Base-by-base conservation (phyloP, 176 grass and related monocot species). In the Tillandsia fasciculata region DNA sequence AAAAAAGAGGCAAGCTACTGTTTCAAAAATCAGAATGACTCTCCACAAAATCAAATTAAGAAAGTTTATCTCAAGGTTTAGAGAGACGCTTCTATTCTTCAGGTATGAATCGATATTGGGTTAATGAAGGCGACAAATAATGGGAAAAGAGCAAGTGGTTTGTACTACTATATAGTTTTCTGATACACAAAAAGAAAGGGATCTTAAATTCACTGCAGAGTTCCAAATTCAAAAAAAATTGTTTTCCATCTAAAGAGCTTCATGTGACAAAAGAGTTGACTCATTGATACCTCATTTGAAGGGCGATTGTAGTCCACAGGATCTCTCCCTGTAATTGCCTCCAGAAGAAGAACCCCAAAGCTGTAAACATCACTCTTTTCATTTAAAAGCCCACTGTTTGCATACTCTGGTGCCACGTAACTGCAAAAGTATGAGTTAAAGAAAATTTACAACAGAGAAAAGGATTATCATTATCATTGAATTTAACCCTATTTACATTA, bases 281-380 rank as follows among this genome's bases (percentile, higher is more conserved):
- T 28, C 69, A 22, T 51, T 56, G 64, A 75, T 92, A 96, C 92
- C 92, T 96, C 92, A 85, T 87, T 89, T 80, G 83, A 52, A 29
- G 88, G 79, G 22, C 88, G 83, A 17, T 85, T 81, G 74, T 96
- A 96, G 66, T 96, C 92, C 27, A 96, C 80, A 75, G 92, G 92
- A 80, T 96, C 86, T 86, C 92, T 85, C 64, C 92, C 92, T 24
- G 92, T 96, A 80, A 96, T 96, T 80, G 86, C 92, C 82, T 96
- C 92, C 63, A 96, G 80, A 61, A 96, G 77, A 84, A 96, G 83
- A 71, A 96, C 92, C 64, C 92, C 92, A 74, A 96, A 96, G 76
- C 92, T 96, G 56, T 96, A 96, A 12, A 96, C 79, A n/a, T 96
- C 92, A 72, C 92, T 96, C 81, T 96, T 96, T 80, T 96, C 92